Conservation (phyloP, 768 basidiomycete genomes). For the Cubamyces sp. region DNA sequence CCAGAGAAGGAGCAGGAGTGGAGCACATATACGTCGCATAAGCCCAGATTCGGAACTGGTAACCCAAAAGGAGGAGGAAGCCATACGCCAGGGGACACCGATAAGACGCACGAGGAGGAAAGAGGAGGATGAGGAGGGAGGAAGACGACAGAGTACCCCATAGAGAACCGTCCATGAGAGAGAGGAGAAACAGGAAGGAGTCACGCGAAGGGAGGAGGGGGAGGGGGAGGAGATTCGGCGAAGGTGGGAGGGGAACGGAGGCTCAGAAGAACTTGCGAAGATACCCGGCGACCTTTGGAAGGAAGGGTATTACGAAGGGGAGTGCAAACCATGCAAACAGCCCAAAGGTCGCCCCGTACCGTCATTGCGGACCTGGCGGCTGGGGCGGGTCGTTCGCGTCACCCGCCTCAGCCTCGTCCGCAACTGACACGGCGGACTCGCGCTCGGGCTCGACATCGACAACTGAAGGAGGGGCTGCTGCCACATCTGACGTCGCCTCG, state of each 20-base stretch:
- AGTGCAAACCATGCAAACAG: slow-evolving; percentile 46
- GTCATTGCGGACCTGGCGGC: slow-evolving; percentile 41
- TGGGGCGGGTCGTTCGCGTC: slow-evolving; percentile 10
- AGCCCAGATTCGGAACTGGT: slow-evolving; percentile 34
- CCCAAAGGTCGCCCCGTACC: slow-evolving; percentile 55
- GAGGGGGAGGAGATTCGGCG: not conserved
- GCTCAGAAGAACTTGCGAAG: slow-evolving; percentile 45
- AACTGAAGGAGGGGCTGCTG: not conserved
- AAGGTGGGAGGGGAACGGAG: not conserved
- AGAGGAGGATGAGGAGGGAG: not conserved
- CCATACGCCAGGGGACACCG: not conserved
- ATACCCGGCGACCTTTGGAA: slow-evolving; percentile 54
- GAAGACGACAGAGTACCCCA: slow-evolving; percentile 16
- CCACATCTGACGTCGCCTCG: not conserved
- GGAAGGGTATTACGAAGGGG: slow-evolving; percentile 45
- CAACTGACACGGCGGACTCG: not conserved
- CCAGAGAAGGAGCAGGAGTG: slow-evolving; percentile 5
- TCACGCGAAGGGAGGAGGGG: not conserved
- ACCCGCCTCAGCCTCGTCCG: not conserved
- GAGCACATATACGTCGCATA: slow-evolving; percentile 19
- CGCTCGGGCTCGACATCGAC: not conserved
- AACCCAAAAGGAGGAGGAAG: slow-evolving; percentile 23
- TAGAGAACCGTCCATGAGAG: slow-evolving; percentile 28
- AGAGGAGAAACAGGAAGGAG: slow-evolving; percentile 5
- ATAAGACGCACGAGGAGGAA: not conserved